Conservation (phyloP, 2,329 filamentous ascomycete genomes). For the Teratosphaeria destructans region DNA sequence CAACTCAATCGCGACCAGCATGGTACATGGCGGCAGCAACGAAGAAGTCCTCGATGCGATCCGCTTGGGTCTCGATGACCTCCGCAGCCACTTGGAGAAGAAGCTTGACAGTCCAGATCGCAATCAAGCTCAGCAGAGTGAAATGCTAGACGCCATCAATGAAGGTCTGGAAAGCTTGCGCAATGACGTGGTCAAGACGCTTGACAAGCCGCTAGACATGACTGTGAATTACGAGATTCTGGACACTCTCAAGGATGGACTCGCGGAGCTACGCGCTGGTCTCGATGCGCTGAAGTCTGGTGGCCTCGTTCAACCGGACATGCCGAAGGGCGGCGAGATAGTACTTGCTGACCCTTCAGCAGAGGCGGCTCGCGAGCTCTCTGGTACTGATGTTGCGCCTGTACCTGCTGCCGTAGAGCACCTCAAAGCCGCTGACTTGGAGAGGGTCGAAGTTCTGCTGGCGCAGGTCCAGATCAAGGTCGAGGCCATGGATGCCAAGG, state of each 20-base stretch:
- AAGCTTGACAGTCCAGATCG: constrained; percentile 46
- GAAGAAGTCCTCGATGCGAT: constrained; percentile 41
- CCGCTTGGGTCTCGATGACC: constrained; percentile 40
- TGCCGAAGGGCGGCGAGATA: constrained; percentile 43
- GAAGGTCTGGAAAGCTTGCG: constrained; percentile 66
- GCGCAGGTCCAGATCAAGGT: constrained; percentile 75
- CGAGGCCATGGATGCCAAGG: constrained; percentile 57
- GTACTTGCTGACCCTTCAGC: constrained; percentile 40
- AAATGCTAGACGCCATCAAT: constrained; percentile 51
- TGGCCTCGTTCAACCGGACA: constrained; percentile 27
- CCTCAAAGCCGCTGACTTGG: constrained; percentile 62
- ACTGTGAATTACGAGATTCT: constrained; percentile 83
- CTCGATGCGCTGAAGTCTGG: constrained; percentile 65
- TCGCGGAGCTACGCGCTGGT: constrained; percentile 65
- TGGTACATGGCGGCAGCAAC: constrained; percentile 32
- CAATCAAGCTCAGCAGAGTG: constrained; percentile 40
- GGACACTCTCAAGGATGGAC: constrained; percentile 72
- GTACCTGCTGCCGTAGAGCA: constrained; percentile 21
- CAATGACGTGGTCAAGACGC: constrained; percentile 61
- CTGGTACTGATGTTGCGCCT: constrained; percentile 4
- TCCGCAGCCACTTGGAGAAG: constrained; percentile 39
- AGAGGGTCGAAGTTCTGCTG: constrained; percentile 75
- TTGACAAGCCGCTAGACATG: constrained; percentile 70
- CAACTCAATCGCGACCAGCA: constrained; percentile 28
- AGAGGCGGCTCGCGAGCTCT: constrained; percentile 16